Percentiles rank a stretch among this genome's conserved stretches.
Conservation (phyloP, 495 filamentous ascomycete species). For the Chaetomium fimeti region DNA sequence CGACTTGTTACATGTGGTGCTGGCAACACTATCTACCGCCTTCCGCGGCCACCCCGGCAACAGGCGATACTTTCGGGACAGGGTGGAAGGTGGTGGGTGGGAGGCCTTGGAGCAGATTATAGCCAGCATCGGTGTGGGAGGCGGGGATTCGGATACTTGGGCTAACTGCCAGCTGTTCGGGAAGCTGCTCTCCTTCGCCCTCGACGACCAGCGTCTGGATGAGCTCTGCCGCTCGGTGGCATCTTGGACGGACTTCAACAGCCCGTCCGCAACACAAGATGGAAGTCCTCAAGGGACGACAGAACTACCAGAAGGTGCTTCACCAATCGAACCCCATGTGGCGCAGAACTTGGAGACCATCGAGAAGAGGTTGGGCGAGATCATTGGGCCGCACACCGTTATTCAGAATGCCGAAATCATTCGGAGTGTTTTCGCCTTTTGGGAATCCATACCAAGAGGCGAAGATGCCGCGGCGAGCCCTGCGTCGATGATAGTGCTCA, state of each 20-base stretch:
- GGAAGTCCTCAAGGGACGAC: not conserved
- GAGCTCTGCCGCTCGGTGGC: constrained; percentile 47
- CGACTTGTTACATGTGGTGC: constrained; percentile 64
- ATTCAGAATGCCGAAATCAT: constrained; percentile 64
- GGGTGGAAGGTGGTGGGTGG: constrained; percentile 73
- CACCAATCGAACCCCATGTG: constrained; percentile 20
- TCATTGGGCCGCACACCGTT: constrained; percentile 54
- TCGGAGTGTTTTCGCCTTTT: constrained; percentile 63
- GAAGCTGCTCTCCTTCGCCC: constrained; percentile 74
- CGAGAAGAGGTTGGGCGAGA: constrained; percentile 44
- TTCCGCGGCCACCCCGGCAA: constrained; percentile 83
- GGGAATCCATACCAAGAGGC: constrained; percentile 56
- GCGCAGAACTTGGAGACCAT: constrained; percentile 37
- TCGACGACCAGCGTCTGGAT: constrained; percentile 70
- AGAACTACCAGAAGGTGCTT: constrained; percentile 13
- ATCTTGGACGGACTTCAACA: constrained; percentile 6
- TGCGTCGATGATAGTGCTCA: constrained; percentile 59
- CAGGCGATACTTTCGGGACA: constrained; percentile 74
- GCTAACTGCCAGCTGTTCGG: constrained; percentile 78
- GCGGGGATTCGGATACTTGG: constrained; percentile 56
- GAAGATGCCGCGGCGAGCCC: constrained; percentile 43
- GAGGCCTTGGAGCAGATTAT: constrained; percentile 69
- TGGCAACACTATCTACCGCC: constrained; percentile 71
- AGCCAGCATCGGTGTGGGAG: constrained; percentile 58
- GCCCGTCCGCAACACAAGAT: not conserved